These are phyloP conservation scores for Gracilaria gracilis DNA, from an alignment of 23 red algal genomes.

Conservation along the genomic window DNA sequence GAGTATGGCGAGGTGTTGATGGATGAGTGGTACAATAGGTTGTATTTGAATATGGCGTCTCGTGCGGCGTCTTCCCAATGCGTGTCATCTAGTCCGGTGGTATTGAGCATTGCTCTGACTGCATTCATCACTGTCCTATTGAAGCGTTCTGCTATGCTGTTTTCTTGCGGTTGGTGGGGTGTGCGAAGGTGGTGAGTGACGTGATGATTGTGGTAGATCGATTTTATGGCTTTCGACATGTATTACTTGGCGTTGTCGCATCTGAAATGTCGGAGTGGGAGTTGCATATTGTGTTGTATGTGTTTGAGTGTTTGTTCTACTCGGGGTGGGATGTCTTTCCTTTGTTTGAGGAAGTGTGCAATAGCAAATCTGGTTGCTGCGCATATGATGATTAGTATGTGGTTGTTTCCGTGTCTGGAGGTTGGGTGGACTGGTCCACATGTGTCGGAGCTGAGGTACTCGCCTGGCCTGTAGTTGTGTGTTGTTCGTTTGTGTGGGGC, in stretches of 20 bases:
- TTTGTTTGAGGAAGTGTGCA: not conserved
- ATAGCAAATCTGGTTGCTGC: not conserved
- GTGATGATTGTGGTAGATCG: not conserved
- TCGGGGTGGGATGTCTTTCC: not conserved
- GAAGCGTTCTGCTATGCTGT: conserved; percentile 21
- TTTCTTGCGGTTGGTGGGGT: conserved; percentile 32
- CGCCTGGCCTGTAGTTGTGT: not conserved
- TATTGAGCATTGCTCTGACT: not conserved
- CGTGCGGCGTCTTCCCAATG: conserved; percentile 31
- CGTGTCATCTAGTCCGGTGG: not conserved
- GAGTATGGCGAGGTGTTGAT: not conserved
- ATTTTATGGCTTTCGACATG: not conserved
- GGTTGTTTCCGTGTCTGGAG: not conserved
- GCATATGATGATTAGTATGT: conserved; percentile 4
- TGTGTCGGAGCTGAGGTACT: not conserved
- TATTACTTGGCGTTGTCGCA: conserved; percentile 33
- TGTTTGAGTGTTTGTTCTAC: not conserved
- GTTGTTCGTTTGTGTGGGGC: not conserved
- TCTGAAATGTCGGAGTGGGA: not conserved
- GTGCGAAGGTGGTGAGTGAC: not conserved
- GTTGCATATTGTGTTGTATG: not conserved
- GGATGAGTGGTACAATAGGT: conserved; percentile 1
- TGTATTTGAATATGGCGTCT: conserved; percentile 25
- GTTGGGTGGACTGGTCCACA: not conserved
- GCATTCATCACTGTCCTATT: conserved; percentile 6